Base-by-base conservation (phyloP, 768 basidiomycete genomes). In the Auriculariales sp. region DNA sequence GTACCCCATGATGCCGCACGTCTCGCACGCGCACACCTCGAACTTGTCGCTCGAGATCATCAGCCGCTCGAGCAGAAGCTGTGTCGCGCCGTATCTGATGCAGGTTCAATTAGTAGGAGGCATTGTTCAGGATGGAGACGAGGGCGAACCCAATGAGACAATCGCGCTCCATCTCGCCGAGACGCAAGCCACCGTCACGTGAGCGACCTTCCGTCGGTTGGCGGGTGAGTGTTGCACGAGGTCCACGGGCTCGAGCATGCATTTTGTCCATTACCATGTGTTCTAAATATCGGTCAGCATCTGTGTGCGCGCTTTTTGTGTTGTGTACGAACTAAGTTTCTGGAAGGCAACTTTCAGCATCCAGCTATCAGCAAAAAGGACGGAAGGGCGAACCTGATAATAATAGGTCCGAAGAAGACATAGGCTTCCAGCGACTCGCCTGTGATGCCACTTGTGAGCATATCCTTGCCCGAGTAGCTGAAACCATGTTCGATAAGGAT, bases 241-340 rank as follows among this genome's bases (percentile, higher is more conserved):
- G 95, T 14, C 95, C 94, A 59, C 89, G 92, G 62, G 95, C 92
- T 51, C 95, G 83, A 56, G 95, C 95, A 58, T 99, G 95, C 95
- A 99, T 99, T 73, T 99, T 99, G 73, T 99, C 95, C 83, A 97
- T 86, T 47, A 98, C 94, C 94, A 98, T 98, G 69, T 94, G 93
- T 71, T 93, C 81, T 86, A 56, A 33, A 44, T n/a, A n/a, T n/a
- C n/a, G n/a, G n/a, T n/a, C n/a, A n/a, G n/a, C n/a, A n/a, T n/a
- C n/a, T n/a, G n/a, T n/a, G n/a, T n/a, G n/a, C n/a, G n/a, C n/a
- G n/a, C n/a, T n/a, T n/a, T n/a, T n/a, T n/a, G n/a, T n/a, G n/a
- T n/a, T n/a, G 39, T n/a, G n/a, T n/a, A 64, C 88, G 71, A 64
- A 95, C 93, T 98, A 50, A 98, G 74, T 82, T 95, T 95, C 87